Conservation (phyloP, 495 filamentous ascomycete species). For the Daldinia childiae region DNA sequence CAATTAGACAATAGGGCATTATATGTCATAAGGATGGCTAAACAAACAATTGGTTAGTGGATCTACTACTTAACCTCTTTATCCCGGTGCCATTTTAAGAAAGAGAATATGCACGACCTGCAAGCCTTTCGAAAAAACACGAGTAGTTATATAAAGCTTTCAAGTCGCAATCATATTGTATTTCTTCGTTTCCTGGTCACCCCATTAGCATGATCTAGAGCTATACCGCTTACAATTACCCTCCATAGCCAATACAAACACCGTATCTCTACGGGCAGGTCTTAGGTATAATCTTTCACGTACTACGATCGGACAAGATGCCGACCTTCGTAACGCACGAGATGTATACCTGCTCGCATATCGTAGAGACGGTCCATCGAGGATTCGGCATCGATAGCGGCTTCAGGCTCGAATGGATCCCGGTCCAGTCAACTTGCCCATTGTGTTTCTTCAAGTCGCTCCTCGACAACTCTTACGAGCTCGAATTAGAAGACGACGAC, state of each 20-base stretch:
- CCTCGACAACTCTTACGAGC: neutral
- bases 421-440: slow-evolving; percentile 14
- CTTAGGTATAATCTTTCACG: neutral
- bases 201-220: neutral
- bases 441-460: slow-evolving; percentile 10
- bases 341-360: slow-evolving; percentile 21
- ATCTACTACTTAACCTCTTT: neutral
- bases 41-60: neutral
- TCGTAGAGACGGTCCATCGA: slow-evolving; percentile 3
- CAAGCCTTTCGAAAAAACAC: neutral
- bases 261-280: neutral
- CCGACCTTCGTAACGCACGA: slow-evolving; percentile 23
- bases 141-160: neutral
- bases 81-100: neutral
- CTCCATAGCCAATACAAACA: neutral
- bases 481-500: neutral
- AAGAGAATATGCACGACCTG: neutral
- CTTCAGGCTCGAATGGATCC: slow-evolving; percentile 2
- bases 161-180: neutral
- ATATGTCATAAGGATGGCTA: neutral
- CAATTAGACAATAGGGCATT: neutral
- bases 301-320: slow-evolving; percentile 9
- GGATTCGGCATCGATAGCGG: slow-evolving; percentile 8
- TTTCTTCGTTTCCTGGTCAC: neutral
- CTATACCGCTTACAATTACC: neutral